Conservation (phyloP, 2,329 filamentous ascomycete genomes). For the Botrytis cinerea region DNA sequence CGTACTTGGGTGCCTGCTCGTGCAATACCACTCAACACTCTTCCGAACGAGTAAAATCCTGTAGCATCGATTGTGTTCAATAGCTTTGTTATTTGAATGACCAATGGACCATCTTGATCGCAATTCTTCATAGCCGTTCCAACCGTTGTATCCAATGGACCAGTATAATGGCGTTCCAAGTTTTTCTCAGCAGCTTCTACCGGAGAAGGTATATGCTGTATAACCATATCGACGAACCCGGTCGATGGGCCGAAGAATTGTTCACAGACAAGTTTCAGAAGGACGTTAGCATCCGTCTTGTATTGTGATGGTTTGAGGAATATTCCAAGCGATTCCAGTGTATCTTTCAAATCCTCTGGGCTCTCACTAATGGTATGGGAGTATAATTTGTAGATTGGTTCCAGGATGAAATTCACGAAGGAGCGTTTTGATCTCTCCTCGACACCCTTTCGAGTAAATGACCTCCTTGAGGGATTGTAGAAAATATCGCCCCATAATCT, state of each 20-base stretch:
- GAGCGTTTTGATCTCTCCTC: constrained; percentile 81
- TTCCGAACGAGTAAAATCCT: constrained; percentile 84
- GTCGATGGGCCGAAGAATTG: constrained; percentile 91
- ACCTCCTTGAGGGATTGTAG: constrained; percentile 87
- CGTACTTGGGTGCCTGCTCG: constrained; percentile 80
- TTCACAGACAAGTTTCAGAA: constrained; percentile 86
- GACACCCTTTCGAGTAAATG: constrained; percentile 83
- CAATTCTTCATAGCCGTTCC: constrained; percentile 79
- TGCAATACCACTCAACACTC: constrained; percentile 90
- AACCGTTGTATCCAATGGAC: constrained; percentile 78
- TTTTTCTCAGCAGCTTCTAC: constrained; percentile 73
- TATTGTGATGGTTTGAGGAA: constrained; percentile 88
- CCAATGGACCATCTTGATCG: constrained; percentile 84
- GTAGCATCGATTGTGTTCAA: constrained; percentile 91
- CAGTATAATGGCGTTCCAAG: constrained; percentile 87
- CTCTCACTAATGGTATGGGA: constrained; percentile 92
- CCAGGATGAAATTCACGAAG: constrained; percentile 92
- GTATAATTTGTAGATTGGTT: constrained; percentile 97
- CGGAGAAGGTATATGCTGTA: constrained; percentile 86
- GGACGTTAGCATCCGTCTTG: constrained; percentile 82
- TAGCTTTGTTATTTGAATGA: constrained; percentile 91
- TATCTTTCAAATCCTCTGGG: constrained; percentile 78
- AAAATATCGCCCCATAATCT: constrained; percentile 96
- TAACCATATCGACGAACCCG: constrained; percentile 95
- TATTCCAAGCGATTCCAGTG: constrained; percentile 79